Conservation (phyloP, 345 rosid species). For the Gossypium ekmanianum region DNA sequence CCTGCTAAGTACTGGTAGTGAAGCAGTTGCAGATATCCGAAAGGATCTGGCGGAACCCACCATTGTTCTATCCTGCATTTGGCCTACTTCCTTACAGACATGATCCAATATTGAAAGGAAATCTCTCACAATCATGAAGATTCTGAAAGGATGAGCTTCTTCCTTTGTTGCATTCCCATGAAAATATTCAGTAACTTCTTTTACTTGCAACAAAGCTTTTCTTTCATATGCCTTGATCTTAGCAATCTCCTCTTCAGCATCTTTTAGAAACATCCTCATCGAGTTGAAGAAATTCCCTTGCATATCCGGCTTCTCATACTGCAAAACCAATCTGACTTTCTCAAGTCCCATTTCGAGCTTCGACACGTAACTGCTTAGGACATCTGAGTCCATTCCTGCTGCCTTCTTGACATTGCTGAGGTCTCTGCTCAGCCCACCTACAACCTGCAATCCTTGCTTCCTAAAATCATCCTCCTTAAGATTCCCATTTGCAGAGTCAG, state of each 20-base stretch:
- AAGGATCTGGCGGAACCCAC: conserved; percentile 86
- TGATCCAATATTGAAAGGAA: conserved; percentile 72
- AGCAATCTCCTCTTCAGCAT: conserved; percentile 78
- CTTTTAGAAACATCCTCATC: conserved; percentile 58
- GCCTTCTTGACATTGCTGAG: conserved; percentile 86
- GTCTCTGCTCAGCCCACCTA: conserved; percentile 83
- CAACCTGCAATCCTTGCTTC: conserved; percentile 90
- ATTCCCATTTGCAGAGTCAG: conserved; percentile 37
- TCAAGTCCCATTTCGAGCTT: conserved; percentile 88
- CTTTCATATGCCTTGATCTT: conserved; percentile 67
- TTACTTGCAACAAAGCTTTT: conserved; percentile 67
- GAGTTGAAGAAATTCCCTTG: conserved; percentile 71
- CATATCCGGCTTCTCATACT: conserved; percentile 57
- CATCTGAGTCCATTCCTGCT: conserved; percentile 96
- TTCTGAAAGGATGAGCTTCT: conserved; percentile 91
- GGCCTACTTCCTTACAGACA: conserved; percentile 93
- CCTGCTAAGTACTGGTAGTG: conserved; percentile 78
- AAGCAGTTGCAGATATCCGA: conserved; percentile 68
- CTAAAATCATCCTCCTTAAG: conserved; percentile 58
- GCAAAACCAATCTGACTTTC: conserved; percentile 59
- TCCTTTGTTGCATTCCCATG: conserved; percentile 85
- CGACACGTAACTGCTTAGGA: conserved; percentile 68
- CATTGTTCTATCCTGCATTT: conserved; percentile 71
- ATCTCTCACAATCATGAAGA: conserved; percentile 90
- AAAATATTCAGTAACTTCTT: conserved; percentile 86